Evolutionary conservation across 345 rosid species (phyloP).

Genomic region (Aethionema arabicum): DNA sequence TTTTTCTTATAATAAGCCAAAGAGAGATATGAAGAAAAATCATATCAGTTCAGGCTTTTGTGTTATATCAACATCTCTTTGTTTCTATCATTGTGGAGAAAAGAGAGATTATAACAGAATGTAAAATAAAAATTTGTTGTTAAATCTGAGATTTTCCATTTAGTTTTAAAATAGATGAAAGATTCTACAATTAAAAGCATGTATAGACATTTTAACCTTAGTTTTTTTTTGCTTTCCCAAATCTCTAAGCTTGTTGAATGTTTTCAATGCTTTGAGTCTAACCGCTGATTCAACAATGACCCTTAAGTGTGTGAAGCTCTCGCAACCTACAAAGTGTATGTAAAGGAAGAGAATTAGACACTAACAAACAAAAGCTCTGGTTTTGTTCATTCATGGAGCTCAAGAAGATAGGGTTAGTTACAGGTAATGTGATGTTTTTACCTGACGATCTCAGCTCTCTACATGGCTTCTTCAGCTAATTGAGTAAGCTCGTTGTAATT

Average conservation of each 20-base stretch:
- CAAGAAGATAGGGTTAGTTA: neutral
- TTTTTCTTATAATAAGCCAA: constrained; percentile 28
- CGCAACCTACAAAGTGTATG: constrained; percentile 56
- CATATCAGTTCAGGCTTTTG: constrained; percentile 22
- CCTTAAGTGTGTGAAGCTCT: constrained; percentile 92
- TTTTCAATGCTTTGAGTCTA: constrained; percentile 90
- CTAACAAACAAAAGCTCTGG: neutral
- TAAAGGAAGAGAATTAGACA: constrained; percentile 13
- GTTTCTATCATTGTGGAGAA: constrained; percentile 32
- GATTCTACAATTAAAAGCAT: neutral
- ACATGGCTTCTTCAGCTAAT: constrained; percentile 97
- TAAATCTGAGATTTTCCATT: constrained; percentile 13
- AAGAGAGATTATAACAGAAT: constrained; percentile 26
- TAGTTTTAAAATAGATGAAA: neutral
- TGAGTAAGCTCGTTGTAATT: constrained; percentile 88
- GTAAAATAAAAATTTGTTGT: constrained; percentile 20
- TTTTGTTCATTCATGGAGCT: neutral
- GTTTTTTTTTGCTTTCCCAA: neutral
- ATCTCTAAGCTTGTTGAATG: constrained; percentile 69
- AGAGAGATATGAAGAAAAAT: constrained; percentile 19
- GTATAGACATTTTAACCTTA: neutral
- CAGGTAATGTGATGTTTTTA: constrained; percentile 22
- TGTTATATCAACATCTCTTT: constrained; percentile 26
- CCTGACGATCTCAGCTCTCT: constrained; percentile 99
- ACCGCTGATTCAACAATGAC: constrained; percentile 95